Percentiles rank a stretch among this genome's conserved stretches.
phyloP scores from a whole-genome alignment of 441 rosid species.

The Brassica hybrid region DNA sequence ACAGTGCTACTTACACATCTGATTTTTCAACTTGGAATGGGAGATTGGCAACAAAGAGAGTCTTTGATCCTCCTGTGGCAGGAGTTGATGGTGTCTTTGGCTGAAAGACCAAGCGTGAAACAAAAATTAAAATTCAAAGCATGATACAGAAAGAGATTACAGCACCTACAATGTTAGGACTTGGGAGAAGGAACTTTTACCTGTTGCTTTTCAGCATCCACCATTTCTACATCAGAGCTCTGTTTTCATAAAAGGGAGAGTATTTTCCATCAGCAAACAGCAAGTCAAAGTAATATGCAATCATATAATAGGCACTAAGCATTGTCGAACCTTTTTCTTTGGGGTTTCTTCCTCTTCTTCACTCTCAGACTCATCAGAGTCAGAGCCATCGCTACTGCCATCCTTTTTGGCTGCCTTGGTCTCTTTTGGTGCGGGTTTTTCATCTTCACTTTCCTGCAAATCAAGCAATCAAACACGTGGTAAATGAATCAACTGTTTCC shows the following conservation, averaged over 20 bases:
- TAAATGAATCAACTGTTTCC: not conserved
- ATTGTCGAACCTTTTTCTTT: too few relatives aligned
- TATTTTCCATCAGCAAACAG: not conserved
- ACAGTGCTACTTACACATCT: slow-evolving; percentile 64
- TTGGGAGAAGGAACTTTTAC: slow-evolving; percentile 36
- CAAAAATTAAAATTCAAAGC: not conserved
- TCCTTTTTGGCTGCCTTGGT: slow-evolving; percentile 46
- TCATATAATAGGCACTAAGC: too few relatives aligned
- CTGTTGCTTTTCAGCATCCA: slow-evolving; percentile 54
- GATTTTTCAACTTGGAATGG: slow-evolving; percentile 57
- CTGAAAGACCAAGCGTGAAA: slow-evolving; percentile 42
- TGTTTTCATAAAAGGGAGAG: slow-evolving; percentile 22
- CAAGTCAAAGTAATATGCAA: not conserved
- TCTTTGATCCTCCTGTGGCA: slow-evolving; percentile 55
- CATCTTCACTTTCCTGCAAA: slow-evolving; percentile 51
- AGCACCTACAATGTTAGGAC: not conserved
- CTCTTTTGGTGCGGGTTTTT: slow-evolving; percentile 47
- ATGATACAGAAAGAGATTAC: not conserved
- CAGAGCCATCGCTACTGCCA: slow-evolving; percentile 60
- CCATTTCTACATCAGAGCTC: slow-evolving; percentile 74
- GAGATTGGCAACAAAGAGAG: slow-evolving; percentile 76
- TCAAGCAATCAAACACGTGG: not conserved
- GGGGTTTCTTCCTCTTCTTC: slow-evolving; percentile 65
- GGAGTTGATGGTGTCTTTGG: slow-evolving; percentile 47
- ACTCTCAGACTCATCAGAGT: slow-evolving; percentile 53